Evolutionary conservation across 2,329 filamentous ascomycete genomes (phyloP).

Genomic region (Geosmithia flava): DNA sequence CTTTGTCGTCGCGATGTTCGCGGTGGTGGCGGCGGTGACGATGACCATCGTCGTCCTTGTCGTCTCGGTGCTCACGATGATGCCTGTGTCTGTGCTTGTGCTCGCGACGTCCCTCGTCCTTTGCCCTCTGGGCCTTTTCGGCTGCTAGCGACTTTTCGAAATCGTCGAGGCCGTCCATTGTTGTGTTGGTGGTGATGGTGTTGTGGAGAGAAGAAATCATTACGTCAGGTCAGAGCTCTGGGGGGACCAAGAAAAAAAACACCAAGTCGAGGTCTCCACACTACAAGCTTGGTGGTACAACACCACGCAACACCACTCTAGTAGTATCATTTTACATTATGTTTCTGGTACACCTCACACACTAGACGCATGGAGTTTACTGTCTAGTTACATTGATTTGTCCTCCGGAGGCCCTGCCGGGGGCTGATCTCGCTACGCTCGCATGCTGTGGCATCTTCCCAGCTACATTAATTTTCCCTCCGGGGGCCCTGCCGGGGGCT

Average conservation of each 20-base stretch:
- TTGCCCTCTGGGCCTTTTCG: conserved; percentile 43
- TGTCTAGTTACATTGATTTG: too few relatives aligned
- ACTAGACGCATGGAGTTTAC: too few relatives aligned
- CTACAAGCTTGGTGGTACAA: too few relatives aligned
- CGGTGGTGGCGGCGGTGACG: conserved; percentile 5
- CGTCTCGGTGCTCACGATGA: conserved; percentile 29
- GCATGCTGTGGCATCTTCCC: too few relatives aligned
- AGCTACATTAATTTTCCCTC: too few relatives aligned
- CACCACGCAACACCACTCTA: too few relatives aligned
- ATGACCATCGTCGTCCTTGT: conserved; percentile 15
- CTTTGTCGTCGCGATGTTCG: conserved; percentile 14
- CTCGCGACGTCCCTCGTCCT: conserved; percentile 27
- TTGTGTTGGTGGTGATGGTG: background rate
- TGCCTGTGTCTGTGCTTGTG: conserved; percentile 32
- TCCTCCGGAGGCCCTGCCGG: too few relatives aligned
- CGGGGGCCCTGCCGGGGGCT: too few relatives aligned
- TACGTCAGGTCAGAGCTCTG: background rate
- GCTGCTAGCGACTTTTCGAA: conserved; percentile 68
- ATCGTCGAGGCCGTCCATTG: conserved; percentile 48
- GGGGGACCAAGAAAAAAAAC: background rate
- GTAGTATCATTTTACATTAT: too few relatives aligned
- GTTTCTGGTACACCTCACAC: too few relatives aligned
- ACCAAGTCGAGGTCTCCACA: too few relatives aligned
- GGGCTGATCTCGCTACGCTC: too few relatives aligned
- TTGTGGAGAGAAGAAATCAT: background rate